A percentile compares a stretch with the other conserved stretches of the same genome.
Evolutionary conservation across 371 early-diverging fungal genomes (phyloP).

Genomic region (Batrachochytrium dendrobatidis): DNA sequence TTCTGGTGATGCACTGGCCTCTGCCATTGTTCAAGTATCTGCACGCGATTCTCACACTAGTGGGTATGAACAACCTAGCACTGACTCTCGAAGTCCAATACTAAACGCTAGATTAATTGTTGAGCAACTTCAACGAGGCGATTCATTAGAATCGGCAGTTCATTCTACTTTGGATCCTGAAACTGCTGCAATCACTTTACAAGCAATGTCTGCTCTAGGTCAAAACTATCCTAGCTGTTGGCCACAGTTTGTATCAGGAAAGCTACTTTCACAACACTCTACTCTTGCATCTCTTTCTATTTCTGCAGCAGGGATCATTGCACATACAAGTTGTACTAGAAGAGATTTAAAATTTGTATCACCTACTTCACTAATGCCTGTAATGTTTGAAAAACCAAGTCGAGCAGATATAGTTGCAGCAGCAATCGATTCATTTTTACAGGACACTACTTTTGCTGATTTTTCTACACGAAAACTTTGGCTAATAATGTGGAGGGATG

Average conservation of each 20-base stretch:
- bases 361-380: not conserved
- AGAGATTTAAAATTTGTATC: not conserved
- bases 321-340: not conserved
- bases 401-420: not conserved
- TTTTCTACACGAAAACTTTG: not conserved
- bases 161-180: not conserved
- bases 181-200: not conserved
- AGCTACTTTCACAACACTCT: not conserved
- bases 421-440: not conserved
- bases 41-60: too few relatives aligned
- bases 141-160: constrained; percentile 23
- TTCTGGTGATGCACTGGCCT: not conserved
- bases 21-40: not conserved
- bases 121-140: constrained; percentile 64
- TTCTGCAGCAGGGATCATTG: not conserved
- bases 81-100: too few relatives aligned
- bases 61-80: too few relatives aligned
- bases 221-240: not conserved
- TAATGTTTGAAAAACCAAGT: not conserved
- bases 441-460: not conserved
- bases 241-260: constrained; percentile 1
- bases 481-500: not conserved
- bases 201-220: not conserved
- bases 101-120: too few relatives aligned
- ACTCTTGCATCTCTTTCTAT: not conserved